Evolutionary conservation across 768 basidiomycete species (phyloP).

Genomic region (Tulasnella sp.): DNA sequence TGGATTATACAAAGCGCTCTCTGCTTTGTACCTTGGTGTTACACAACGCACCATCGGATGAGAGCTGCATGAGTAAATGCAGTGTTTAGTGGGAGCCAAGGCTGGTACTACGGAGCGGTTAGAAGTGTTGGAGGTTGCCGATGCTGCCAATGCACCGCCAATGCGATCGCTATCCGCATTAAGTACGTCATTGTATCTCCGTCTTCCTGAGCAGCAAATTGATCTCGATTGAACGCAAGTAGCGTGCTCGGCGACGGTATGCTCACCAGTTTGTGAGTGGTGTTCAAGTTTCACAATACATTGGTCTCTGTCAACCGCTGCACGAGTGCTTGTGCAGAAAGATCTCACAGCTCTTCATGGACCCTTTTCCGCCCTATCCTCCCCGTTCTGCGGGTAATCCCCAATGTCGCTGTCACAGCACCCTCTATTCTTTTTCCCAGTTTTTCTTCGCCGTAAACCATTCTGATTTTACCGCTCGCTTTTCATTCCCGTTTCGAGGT

Average conservation of each 20-base stretch:
- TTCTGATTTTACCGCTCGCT: not conserved
- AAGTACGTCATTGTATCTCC: slow-evolving; percentile 40
- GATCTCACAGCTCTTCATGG: slow-evolving; percentile 77
- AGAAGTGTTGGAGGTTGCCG: slow-evolving; percentile 80
- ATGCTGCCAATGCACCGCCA: slow-evolving; percentile 89
- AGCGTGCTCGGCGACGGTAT: slow-evolving; percentile 81
- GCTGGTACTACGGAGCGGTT: slow-evolving; percentile 54
- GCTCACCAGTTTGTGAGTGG: slow-evolving; percentile 53
- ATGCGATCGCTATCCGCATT: slow-evolving; percentile 97
- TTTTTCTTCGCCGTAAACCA: not conserved
- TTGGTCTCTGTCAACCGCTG: slow-evolving; percentile 72
- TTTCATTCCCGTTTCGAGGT: not conserved
- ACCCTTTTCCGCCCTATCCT: slow-evolving; percentile 85
- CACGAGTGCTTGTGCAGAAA: slow-evolving; percentile 79
- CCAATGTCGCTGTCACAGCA: slow-evolving; percentile 95
- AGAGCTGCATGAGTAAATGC: slow-evolving; percentile 90
- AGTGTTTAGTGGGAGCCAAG: slow-evolving; percentile 47
- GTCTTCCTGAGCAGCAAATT: not conserved
- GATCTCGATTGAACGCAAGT: slow-evolving; percentile 71
- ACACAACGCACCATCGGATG: slow-evolving; percentile 96
- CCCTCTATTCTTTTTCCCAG: not conserved
- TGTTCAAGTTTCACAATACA: slow-evolving; percentile 53
- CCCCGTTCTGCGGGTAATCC: slow-evolving; percentile 93
- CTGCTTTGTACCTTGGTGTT: slow-evolving; percentile 89
- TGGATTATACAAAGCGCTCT: slow-evolving; percentile 91